phyloP scores from a whole-genome alignment of 2,329 filamentous ascomycete genomes.

The Ascochyta viciae-villosae region DNA sequence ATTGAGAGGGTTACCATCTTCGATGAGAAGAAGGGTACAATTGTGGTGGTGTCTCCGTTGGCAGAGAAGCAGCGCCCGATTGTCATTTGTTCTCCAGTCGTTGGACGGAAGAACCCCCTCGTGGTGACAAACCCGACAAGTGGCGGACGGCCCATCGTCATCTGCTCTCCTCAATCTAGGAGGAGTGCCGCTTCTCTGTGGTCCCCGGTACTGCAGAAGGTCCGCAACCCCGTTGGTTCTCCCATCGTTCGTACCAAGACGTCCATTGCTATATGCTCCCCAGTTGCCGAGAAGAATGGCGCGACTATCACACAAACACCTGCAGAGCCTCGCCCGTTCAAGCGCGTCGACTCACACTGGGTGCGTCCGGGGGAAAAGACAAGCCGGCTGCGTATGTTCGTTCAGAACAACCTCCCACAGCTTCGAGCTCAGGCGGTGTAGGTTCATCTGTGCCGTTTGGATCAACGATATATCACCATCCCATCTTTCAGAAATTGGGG shows the following conservation, averaged over 20 bases:
- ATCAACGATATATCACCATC: background rate
- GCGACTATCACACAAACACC: constrained; percentile 16
- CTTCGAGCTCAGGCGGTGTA: constrained; percentile 14
- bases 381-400: constrained; percentile 17
- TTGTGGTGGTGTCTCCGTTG: constrained; percentile 30
- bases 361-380: constrained; percentile 27
- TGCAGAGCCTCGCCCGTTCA: constrained; percentile 16
- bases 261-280: constrained; percentile 27
- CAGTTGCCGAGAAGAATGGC: constrained; percentile 19
- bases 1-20: constrained; percentile 31
- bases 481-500: background rate
- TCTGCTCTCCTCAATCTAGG: constrained; percentile 29
- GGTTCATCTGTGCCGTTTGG: background rate
- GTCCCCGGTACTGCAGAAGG: constrained; percentile 27
- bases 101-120: constrained; percentile 32
- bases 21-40: constrained; percentile 31
- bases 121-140: constrained; percentile 28
- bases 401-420: constrained; percentile 8
- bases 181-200: constrained; percentile 21
- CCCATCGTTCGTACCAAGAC: constrained; percentile 31
- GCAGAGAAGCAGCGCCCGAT: constrained; percentile 31
- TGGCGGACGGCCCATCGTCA: constrained; percentile 29
- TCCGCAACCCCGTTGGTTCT: constrained; percentile 30
- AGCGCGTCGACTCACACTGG: constrained; percentile 29
- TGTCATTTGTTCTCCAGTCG: constrained; percentile 34